These are phyloP conservation scores for Kurtzmaniella fragi DNA, from an alignment of 805 yeast species.

Conservation along the genomic window DNA sequence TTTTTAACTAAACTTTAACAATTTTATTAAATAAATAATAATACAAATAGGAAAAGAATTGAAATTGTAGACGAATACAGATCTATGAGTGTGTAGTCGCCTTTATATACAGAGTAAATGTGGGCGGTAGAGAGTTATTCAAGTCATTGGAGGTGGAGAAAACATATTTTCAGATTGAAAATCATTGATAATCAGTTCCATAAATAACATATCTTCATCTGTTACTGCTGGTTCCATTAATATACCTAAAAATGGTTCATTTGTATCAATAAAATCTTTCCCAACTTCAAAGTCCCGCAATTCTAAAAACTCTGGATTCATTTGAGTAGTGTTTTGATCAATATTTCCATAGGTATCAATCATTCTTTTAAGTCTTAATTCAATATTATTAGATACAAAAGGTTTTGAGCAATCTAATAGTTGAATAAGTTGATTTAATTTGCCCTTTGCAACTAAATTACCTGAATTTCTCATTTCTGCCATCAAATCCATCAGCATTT, in stretches of 20 bases:
- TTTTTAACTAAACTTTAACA: no score
- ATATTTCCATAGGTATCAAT: not conserved
- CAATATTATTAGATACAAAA: not conserved
- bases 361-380: not conserved
- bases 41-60: no score
- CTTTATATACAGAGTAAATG: no score
- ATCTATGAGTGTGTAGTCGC: no score
- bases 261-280: conserved; percentile 1
- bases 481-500: conserved; percentile 13
- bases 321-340: not conserved
- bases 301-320: not conserved
- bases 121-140: no score
- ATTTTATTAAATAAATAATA: no score
- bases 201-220: conserved; percentile 15
- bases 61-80: no score
- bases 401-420: not conserved
- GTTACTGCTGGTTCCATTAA: conserved; percentile 7
- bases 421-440: conserved; percentile 9
- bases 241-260: not conserved
- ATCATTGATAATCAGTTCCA: conserved; percentile 12
- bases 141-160: no score
- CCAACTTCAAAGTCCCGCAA: conserved; percentile 1
- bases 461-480: conserved; percentile 16
- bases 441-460: conserved; percentile 17
- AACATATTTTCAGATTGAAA: conserved; percentile 2